phyloP scores from a whole-genome alignment of 768 basidiomycete genomes.

The Podaxis sp. region DNA sequence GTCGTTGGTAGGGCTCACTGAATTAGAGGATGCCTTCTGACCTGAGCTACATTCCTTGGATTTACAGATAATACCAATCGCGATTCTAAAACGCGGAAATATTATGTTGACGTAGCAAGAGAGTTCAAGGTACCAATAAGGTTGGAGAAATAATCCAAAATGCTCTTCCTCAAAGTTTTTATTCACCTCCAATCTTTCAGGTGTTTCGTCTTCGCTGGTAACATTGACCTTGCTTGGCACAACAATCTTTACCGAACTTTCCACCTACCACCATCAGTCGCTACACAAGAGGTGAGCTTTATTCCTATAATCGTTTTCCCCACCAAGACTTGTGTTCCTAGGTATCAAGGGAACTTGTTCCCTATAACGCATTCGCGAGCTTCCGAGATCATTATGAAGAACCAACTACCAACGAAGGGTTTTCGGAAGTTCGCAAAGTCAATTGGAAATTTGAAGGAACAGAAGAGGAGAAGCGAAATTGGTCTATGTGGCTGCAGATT shows the following conservation, averaged over 20 bases:
- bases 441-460: constrained; percentile 79
- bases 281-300: constrained; percentile 34
- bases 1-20: constrained; percentile 61
- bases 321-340: constrained; percentile 6
- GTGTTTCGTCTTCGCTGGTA: constrained; percentile 72
- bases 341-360: constrained; percentile 53
- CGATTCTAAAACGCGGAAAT: constrained; percentile 58
- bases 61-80: constrained; percentile 88
- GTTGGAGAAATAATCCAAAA: constrained; percentile 27
- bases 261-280: constrained; percentile 44
- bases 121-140: constrained; percentile 50
- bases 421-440: constrained; percentile 68
- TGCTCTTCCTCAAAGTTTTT: neutral
- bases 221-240: constrained; percentile 84
- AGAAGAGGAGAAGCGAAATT: constrained; percentile 63
- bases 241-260: constrained; percentile 88
- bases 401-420: constrained; percentile 67
- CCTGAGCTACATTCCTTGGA: neutral
- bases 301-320: neutral
- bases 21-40: neutral
- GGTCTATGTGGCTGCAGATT: constrained; percentile 86
- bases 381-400: constrained; percentile 64
- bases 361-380: constrained; percentile 52
- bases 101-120: constrained; percentile 67
- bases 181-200: constrained; percentile 28